These are phyloP conservation scores for Ramularia collo-cygni DNA, from an alignment of 2,329 filamentous ascomycete genomes.

Conservation along the genomic window DNA sequence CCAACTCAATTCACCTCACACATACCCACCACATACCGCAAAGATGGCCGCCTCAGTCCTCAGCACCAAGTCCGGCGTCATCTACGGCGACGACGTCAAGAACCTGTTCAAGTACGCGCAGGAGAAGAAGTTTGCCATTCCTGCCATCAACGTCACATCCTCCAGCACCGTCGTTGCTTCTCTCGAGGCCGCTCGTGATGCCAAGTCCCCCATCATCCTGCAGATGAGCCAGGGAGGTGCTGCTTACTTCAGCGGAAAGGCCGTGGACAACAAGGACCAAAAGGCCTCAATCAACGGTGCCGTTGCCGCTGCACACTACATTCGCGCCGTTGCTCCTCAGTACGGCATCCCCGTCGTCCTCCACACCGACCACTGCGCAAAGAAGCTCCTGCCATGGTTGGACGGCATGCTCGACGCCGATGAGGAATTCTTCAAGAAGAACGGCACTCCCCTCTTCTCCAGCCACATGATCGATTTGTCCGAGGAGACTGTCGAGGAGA, in stretches of 20 bases:
- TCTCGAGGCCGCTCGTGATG: conserved; percentile 90
- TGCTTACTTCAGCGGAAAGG: conserved; percentile 55
- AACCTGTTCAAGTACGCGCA: conserved; percentile 83
- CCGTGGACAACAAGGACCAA: conserved; percentile 75
- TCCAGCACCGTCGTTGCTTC: conserved; percentile 79
- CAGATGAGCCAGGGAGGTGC: conserved; percentile 91
- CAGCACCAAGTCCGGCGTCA: conserved; percentile 32
- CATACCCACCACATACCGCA: conserved; percentile 2
- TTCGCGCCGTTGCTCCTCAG: conserved; percentile 75
- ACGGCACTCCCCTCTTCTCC: conserved; percentile 88
- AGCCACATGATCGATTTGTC: conserved; percentile 98
- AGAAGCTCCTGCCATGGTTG: conserved; percentile 98
- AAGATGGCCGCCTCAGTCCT: conserved; percentile 27
- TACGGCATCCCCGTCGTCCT: conserved; percentile 90
- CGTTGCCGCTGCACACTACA: conserved; percentile 86
- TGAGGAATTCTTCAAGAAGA: conserved; percentile 88
- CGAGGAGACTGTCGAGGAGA: conserved; percentile 83
- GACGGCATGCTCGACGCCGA: conserved; percentile 93
- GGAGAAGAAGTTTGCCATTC: conserved; percentile 81
- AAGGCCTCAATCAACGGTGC: conserved; percentile 81
- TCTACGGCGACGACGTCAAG: conserved; percentile 30
- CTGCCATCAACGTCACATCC: conserved; percentile 71
- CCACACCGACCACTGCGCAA: conserved; percentile 97
- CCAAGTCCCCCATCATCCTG: conserved; percentile 85
- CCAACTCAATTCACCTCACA: background rate